These are phyloP conservation scores for Xylariaceae sp. DNA, from an alignment of 2,329 filamentous ascomycete genomes.

Conservation along the genomic window DNA sequence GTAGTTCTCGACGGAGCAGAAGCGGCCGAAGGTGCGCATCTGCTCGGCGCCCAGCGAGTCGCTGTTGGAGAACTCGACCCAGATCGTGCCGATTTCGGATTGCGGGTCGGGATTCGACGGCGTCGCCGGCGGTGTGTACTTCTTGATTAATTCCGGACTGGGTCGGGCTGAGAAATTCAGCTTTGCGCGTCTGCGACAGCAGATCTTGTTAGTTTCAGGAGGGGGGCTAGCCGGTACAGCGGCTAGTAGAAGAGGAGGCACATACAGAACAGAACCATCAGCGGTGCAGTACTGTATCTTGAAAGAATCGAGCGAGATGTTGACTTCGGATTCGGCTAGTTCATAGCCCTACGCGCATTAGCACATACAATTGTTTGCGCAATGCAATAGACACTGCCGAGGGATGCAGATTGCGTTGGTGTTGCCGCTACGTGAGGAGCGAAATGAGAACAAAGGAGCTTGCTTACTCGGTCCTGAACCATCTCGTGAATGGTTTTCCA, in stretches of 20 bases:
- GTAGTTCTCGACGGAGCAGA: constrained; percentile 78
- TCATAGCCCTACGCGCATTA: constrained; percentile 76
- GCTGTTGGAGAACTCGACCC: constrained; percentile 86
- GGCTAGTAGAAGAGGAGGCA: constrained; percentile 4
- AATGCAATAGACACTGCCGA: neutral
- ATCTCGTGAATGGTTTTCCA: constrained; percentile 95
- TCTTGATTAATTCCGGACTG: constrained; percentile 79
- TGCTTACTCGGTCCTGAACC: constrained; percentile 81
- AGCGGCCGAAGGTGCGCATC: constrained; percentile 85
- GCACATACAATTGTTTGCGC: constrained; percentile 11
- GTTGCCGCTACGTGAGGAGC: neutral
- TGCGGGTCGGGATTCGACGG: constrained; percentile 69
- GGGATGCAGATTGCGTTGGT: neutral
- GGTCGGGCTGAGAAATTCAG: constrained; percentile 90
- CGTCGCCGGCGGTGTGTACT: constrained; percentile 75
- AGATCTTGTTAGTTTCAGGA: constrained; percentile 2
- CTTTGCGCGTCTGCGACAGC: constrained; percentile 66
- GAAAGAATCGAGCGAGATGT: constrained; percentile 84
- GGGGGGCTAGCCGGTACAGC: neutral
- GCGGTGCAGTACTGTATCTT: constrained; percentile 69
- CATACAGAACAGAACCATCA: constrained; percentile 77
- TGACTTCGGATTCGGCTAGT: constrained; percentile 84
- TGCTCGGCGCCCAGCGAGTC: constrained; percentile 85
- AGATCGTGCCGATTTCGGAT: constrained; percentile 82
- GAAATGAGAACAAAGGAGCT: constrained; percentile 18